Conservation (phyloP, 2,329 filamentous ascomycete genomes). For the Aspergillus pseudoterreus region DNA sequence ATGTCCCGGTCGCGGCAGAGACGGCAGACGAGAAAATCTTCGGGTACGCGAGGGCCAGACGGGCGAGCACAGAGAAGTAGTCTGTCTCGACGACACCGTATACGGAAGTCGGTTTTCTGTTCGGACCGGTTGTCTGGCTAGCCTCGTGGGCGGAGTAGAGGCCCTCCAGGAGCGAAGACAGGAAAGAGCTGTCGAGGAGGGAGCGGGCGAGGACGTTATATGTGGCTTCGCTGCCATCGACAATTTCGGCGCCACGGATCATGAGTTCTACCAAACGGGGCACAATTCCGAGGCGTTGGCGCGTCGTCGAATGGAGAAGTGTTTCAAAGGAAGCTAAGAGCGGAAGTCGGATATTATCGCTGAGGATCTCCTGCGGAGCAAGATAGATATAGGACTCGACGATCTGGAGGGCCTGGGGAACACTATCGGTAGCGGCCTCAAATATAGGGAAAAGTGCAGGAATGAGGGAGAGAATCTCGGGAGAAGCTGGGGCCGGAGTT, state of each 20-base stretch:
- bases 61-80: slow-evolving; percentile 78
- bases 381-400: slow-evolving; percentile 68
- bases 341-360: slow-evolving; percentile 35
- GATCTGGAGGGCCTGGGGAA: slow-evolving; percentile 60
- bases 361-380: slow-evolving; percentile 48
- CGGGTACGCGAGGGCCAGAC: slow-evolving; percentile 71
- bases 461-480: slow-evolving; percentile 61
- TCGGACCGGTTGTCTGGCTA: slow-evolving; percentile 78
- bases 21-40: slow-evolving; percentile 59
- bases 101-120: slow-evolving; percentile 64
- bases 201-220: slow-evolving; percentile 63
- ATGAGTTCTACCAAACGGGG: slow-evolving; percentile 58
- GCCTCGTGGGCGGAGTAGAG: slow-evolving; percentile 68
- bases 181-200: slow-evolving; percentile 60
- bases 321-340: slow-evolving; percentile 37
- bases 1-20: slow-evolving; percentile 30
- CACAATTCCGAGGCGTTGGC: slow-evolving; percentile 38
- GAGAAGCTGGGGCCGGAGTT: slow-evolving; percentile 56
- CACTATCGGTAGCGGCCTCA: slow-evolving; percentile 62
- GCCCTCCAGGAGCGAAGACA: slow-evolving; percentile 61
- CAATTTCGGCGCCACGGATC: slow-evolving; percentile 58
- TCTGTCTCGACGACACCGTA: slow-evolving; percentile 75
- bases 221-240: slow-evolving; percentile 56
- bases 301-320: slow-evolving; percentile 37
- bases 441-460: slow-evolving; percentile 64